Evolutionary conservation across 2,329 filamentous ascomycete species (phyloP).

Genomic region (Davidsoniella australis): DNA sequence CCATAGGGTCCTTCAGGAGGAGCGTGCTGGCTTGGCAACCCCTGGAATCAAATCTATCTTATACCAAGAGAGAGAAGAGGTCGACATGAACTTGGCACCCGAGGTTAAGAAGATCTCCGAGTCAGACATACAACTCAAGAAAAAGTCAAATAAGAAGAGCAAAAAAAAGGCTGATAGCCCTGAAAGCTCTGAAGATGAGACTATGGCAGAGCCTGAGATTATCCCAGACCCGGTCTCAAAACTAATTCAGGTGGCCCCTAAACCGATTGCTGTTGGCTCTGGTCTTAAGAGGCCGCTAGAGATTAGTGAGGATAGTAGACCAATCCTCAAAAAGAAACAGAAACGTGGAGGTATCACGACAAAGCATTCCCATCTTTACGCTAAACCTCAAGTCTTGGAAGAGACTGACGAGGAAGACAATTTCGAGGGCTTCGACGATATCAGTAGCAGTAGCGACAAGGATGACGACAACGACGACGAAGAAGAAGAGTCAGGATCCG

Average conservation of each 20-base stretch:
- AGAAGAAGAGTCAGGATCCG: constrained; percentile 14
- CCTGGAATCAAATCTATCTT: constrained; percentile 34
- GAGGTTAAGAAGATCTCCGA: constrained; percentile 12
- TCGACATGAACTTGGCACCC: constrained; percentile 3
- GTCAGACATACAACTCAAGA: constrained; percentile 18
- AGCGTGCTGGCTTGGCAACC: constrained; percentile 43
- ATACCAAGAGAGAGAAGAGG: constrained; percentile 24
- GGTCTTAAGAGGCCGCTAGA: constrained; percentile 81
- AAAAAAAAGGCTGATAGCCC: constrained; percentile 13
- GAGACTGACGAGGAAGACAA: constrained; percentile 31
- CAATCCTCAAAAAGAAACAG: constrained; percentile 69
- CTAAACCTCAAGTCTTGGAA: constrained; percentile 24
- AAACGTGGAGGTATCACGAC: constrained; percentile 46
- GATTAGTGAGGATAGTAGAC: constrained; percentile 59
- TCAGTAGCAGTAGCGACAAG: constrained; percentile 33
- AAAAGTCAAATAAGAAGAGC: constrained; percentile 17
- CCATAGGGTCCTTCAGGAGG: constrained; percentile 44
- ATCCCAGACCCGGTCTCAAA: background rate
- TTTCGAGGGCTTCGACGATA: constrained; percentile 28
- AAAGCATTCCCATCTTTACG: constrained; percentile 29
- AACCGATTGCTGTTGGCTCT: constrained; percentile 36
- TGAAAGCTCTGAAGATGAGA: background rate
- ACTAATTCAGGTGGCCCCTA: constrained; percentile 11
- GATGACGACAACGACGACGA: constrained; percentile 15
- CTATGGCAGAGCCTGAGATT: constrained; percentile 1